Percentiles rank a stretch among this genome's conserved stretches.
phyloP scores from a whole-genome alignment of 139 green algal species.

The Chlamydomonas sphaeroides region DNA sequence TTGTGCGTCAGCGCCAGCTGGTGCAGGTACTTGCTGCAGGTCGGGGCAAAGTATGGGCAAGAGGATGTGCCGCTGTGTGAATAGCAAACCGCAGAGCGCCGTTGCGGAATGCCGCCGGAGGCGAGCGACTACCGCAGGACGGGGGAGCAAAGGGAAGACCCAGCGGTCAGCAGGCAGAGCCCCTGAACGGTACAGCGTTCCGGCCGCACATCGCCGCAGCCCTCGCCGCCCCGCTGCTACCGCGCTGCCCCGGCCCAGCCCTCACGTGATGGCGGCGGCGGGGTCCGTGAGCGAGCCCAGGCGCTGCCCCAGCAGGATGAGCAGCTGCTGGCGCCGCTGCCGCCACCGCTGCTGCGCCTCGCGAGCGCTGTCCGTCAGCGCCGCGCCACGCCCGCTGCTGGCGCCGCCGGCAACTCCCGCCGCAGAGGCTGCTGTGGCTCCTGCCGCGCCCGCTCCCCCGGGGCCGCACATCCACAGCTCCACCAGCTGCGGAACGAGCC shows the following conservation, averaged over 20 bases:
- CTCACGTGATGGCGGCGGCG: slow-evolving; percentile 19
- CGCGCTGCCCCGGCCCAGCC: too few relatives aligned
- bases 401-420: background rate
- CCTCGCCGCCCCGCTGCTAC: too few relatives aligned
- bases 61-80: too few relatives aligned
- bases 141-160: too few relatives aligned
- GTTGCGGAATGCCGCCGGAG: too few relatives aligned
- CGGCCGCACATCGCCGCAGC: too few relatives aligned
- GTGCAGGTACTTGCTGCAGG: background rate
- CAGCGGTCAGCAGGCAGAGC: too few relatives aligned
- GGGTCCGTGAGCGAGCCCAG: slow-evolving; percentile 31
- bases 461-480: slow-evolving; percentile 54
- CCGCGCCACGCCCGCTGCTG: background rate
- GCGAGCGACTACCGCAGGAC: too few relatives aligned
- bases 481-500: slow-evolving; percentile 45
- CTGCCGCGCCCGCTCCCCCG: too few relatives aligned
- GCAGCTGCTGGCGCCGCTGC: slow-evolving; percentile 42
- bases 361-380: slow-evolving; percentile 42
- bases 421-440: background rate
- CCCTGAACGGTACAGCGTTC: too few relatives aligned
- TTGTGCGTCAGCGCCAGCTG: background rate
- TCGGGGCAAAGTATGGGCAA: too few relatives aligned
- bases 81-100: too few relatives aligned
- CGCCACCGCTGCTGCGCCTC: slow-evolving; percentile 45
- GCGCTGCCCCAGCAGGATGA: slow-evolving; percentile 13